Percentiles rank a stretch among this genome's conserved stretches.
These are phyloP conservation scores for Cochlearia excelsa DNA, from an alignment of 345 rosid genomes.

Conservation along the genomic window DNA sequence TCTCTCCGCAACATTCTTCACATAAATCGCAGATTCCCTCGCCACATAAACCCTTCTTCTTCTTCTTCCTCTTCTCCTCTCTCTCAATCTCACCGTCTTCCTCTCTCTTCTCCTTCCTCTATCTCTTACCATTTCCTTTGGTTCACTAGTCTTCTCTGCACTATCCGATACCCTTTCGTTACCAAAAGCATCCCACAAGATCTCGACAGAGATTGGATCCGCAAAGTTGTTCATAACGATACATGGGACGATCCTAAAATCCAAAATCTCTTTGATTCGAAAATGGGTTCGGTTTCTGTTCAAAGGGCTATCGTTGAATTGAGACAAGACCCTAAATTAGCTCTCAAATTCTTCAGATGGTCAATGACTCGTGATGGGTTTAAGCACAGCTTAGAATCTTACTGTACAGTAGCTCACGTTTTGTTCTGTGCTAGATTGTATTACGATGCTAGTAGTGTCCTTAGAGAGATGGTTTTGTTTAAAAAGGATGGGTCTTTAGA, in stretches of 20 bases:
- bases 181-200: conserved; percentile 28
- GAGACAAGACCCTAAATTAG: conserved; percentile 48
- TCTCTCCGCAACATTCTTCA: conserved; percentile 46
- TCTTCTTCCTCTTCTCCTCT: conserved; percentile 23
- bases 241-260: conserved; percentile 49
- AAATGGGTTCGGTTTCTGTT: conserved; percentile 49
- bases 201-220: conserved; percentile 40
- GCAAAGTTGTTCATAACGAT: conserved; percentile 40
- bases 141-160: conserved; percentile 47
- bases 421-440: conserved; percentile 57
- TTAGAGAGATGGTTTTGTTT: conserved; percentile 48
- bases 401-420: conserved; percentile 53
- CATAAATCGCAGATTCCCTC: conserved; percentile 44
- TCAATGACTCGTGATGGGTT: conserved; percentile 45
- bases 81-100: conserved; percentile 25
- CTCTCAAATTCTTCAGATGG: conserved; percentile 64
- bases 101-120: conserved; percentile 19
- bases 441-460: conserved; percentile 44
- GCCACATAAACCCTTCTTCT: conserved; percentile 38
- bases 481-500: conserved; percentile 25
- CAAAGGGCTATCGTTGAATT: conserved; percentile 50
- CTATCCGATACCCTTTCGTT: conserved; percentile 47
- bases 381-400: conserved; percentile 46
- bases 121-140: conserved; percentile 45
- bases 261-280: conserved; percentile 31